Evolutionary conservation across 148 eudicot species (phyloP), one percentile per base, ranked within the genome.

Genomic region (Rhododendron simsii): DNA sequence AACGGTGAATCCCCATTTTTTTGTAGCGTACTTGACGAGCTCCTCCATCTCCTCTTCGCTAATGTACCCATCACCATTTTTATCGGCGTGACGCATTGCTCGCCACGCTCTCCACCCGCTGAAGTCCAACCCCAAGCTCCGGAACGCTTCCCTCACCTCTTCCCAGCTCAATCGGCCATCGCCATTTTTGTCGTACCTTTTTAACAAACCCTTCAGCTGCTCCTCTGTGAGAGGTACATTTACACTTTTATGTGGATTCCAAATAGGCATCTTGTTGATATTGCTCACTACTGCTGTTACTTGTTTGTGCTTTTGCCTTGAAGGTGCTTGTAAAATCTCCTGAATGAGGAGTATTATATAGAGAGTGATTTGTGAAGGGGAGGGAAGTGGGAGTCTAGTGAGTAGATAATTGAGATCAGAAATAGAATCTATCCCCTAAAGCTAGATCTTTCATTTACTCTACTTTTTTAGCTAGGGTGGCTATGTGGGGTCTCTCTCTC

Each of bases 101-200:
- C n/a, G 39, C 41, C 83, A 14, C 0, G 83, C 83, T 53, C 45
- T 81, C 83, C 83, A 81, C n/a, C 65, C 23, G 23, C 44, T 6
- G 44, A 53, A 53, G 13, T 55, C 8, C 65, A 53, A 51, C 3
- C 83, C 83, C n/a, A 53, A 33, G n/a, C 59, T 35, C 13, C 28
- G 83, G n/a, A 81, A 81, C 3, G 69, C 83, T 51, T 33, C 83
- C 47, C 21, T 81, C 47, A 81, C 45, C 69, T 81, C 83, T 8
- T 18, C 1, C 67, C 37, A 2, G 83, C 83, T 81, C 3, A 81
- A 26, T 14, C 45, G 65, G 0, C 83, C 26, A 26, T 81, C 67
- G 11, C 83, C 83, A 18, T 81, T 53, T 16, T 51, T 81, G 83
- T 81, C 83, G 7, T 15, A 53, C 83, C 45, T 51, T 45, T 81